Base-by-base conservation (phyloP, 768 basidiomycete species). In the Hysterangium stoloniferum region DNA sequence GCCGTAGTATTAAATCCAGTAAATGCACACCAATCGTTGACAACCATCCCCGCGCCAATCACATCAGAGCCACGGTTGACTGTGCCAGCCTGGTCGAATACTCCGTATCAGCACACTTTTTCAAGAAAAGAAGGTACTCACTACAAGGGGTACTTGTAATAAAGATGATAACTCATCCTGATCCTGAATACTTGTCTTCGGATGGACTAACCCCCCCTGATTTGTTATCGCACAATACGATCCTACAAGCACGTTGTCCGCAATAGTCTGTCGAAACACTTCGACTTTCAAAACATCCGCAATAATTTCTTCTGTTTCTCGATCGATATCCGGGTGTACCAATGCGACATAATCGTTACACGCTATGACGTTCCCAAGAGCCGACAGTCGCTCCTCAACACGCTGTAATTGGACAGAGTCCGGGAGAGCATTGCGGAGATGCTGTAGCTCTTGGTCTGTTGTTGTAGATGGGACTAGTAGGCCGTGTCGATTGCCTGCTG, bases 1-100 rank as follows among this genome's bases (percentile, higher is more conserved):
- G 96, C 96, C n/a, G 96, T 99, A 54, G 96, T 98, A 63, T 99
- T 96, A 25, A 96, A 75, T 31, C 96, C 96, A n/a, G 93, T 92
- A 69, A 98, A 98, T 8, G 96, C 96, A 70, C 89, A 91, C 96
- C 96, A 98, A 65, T 98, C 96, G 61, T 99, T 99, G 52, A 98
- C 96, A 50, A 99, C 92, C 29, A 98, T 75, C 27, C 96, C 96
- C 7, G 95, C 96, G 27, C 96, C 96, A 57, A 99, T 84, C 32
- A 98, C 93, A 61, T 98, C 96, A 41, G 93, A 96, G 60, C 96
- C 96, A 63, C 96, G 84, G 68, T 98, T 99, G 54, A 99, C 92
- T 3, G 96, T 98, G 20, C 96, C 96, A 45, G 96, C 93, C 92
- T 95, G n/a, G 27, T 37, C 13, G 15, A 28, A 38, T 54, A 11